Conservation (phyloP, 805 yeast genomes). For the Grigorovia transvaalensis region DNA sequence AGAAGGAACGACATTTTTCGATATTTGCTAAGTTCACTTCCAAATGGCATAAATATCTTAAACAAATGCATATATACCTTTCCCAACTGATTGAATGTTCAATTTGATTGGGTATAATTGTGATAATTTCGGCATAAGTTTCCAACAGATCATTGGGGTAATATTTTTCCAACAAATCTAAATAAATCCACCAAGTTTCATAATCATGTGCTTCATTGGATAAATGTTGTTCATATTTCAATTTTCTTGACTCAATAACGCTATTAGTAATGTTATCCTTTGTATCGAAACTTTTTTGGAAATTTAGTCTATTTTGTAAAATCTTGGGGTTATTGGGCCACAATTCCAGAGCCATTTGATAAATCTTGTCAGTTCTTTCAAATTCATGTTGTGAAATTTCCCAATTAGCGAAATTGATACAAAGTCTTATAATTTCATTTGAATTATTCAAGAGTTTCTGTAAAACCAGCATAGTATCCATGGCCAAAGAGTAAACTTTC, state of each 20-base stretch:
- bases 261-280: conserved; percentile 42
- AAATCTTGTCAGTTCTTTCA: conserved; percentile 55
- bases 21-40: conserved; percentile 41
- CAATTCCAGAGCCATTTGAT: conserved; percentile 38
- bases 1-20: conserved; percentile 40
- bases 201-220: conserved; percentile 43
- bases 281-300: conserved; percentile 58
- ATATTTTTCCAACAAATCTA: conserved; percentile 40
- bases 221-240: conserved; percentile 43
- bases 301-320: conserved; percentile 38
- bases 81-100: conserved; percentile 46
- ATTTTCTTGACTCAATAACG: conserved; percentile 43
- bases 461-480: conserved; percentile 38
- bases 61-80: conserved; percentile 61
- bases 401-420: conserved; percentile 49
- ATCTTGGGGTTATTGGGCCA: conserved; percentile 32
- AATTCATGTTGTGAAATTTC: conserved; percentile 50
- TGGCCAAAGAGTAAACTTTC: conserved; percentile 55
- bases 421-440: conserved; percentile 33
- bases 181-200: conserved; percentile 76
- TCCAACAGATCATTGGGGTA: conserved; percentile 8
- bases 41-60: conserved; percentile 49
- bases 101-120: conserved; percentile 13
- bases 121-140: conserved; percentile 11
- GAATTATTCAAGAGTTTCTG: conserved; percentile 17